Evolutionary conservation across 306 rosid species (phyloP).

Genomic region (Cyclanthera cordifolia): DNA sequence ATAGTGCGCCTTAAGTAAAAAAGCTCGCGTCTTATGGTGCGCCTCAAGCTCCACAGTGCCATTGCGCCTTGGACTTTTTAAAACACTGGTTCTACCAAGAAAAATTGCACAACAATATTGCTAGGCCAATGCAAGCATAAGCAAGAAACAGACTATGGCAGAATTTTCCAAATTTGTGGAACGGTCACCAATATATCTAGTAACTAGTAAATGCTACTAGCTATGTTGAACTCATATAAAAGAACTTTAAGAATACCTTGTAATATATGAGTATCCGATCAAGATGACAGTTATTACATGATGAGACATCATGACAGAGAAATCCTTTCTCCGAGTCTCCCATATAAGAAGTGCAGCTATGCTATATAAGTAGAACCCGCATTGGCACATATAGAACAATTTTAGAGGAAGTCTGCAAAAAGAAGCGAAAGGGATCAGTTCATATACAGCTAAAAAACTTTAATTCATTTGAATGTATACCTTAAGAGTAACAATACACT

Average conservation of each 20-base stretch:
- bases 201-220: not conserved
- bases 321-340: conserved; percentile 98
- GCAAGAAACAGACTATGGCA: not conserved
- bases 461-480: not conserved
- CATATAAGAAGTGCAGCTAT: conserved; percentile 77
- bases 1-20: no score
- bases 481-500: not conserved
- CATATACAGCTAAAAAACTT: conserved; percentile 8
- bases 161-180: not conserved
- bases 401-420: conserved; percentile 53
- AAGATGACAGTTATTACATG: conserved; percentile 73
- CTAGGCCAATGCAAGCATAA: not conserved
- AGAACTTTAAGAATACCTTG: conserved; percentile 43
- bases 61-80: no score
- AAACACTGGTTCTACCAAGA: no score
- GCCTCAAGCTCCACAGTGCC: no score
- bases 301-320: conserved; percentile 91
- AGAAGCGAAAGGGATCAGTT: conserved; percentile 22
- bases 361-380: conserved; percentile 87
- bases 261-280: conserved; percentile 60
- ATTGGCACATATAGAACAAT: conserved; percentile 74
- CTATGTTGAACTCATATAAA: not conserved
- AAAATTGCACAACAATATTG: not conserved
- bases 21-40: no score
- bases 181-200: not conserved